phyloP scores from a whole-genome alignment of 2,329 filamentous ascomycete species.

The Colletotrichum sp. region DNA sequence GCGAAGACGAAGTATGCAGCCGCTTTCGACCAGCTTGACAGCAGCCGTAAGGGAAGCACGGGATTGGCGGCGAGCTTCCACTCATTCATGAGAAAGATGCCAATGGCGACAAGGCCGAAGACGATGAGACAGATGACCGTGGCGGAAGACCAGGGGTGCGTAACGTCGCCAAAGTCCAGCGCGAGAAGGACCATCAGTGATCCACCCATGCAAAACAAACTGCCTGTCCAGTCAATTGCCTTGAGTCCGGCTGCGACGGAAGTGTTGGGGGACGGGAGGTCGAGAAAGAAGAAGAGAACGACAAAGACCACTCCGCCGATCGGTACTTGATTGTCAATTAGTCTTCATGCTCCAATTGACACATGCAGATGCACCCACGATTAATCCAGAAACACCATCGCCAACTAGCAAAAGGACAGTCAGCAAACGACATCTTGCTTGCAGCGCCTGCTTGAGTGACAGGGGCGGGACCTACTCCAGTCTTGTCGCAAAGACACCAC shows the following conservation, averaged over 20 bases:
- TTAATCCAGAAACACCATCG: constrained; percentile 51
- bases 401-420: constrained; percentile 37
- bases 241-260: constrained; percentile 65
- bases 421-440: constrained; percentile 41
- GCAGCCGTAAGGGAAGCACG: constrained; percentile 43
- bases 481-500: constrained; percentile 44
- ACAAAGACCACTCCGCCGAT: constrained; percentile 33
- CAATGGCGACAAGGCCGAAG: constrained; percentile 39
- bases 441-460: background rate
- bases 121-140: constrained; percentile 39
- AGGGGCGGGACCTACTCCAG: constrained; percentile 39
- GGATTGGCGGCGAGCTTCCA: constrained; percentile 29
- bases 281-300: constrained; percentile 48
- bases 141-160: constrained; percentile 73
- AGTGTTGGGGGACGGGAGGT: constrained; percentile 72
- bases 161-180: constrained; percentile 56
- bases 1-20: constrained; percentile 68
- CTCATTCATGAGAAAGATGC: constrained; percentile 41
- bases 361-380: background rate
- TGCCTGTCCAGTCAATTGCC: constrained; percentile 57
- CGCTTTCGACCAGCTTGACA: constrained; percentile 60
- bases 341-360: background rate
- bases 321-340: constrained; percentile 17
- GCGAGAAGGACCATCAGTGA: constrained; percentile 38
- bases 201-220: constrained; percentile 39